These are phyloP conservation scores for Dendrobium chrysotoxum DNA, from an alignment of 106 monocot genomes.

Conservation along the genomic window DNA sequence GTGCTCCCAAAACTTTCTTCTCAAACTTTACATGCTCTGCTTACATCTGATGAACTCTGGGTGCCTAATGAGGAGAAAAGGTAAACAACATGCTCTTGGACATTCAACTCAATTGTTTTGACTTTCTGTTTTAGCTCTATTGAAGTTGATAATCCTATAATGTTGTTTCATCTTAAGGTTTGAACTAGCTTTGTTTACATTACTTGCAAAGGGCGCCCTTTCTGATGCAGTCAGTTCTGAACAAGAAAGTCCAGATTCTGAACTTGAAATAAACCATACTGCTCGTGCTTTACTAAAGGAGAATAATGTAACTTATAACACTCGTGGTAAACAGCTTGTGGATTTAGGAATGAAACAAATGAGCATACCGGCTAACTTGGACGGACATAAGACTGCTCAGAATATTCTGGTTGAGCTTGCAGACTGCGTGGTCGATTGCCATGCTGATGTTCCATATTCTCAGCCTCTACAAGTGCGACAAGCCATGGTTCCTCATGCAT, in stretches of 20 bases:
- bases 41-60: constrained; percentile 96
- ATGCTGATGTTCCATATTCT: constrained; percentile 29
- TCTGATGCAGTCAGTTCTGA: constrained; percentile 40
- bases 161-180: constrained; percentile 49
- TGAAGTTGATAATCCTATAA: not conserved
- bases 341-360: constrained; percentile 44
- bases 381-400: constrained; percentile 36
- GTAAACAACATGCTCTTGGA: constrained; percentile 22
- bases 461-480: constrained; percentile 15
- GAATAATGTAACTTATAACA: constrained; percentile 23
- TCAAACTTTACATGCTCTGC: constrained; percentile 84
- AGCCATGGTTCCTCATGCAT: constrained; percentile 12
- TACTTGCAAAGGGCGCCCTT: constrained; percentile 63
- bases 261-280: constrained; percentile 9
- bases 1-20: constrained; percentile 92
- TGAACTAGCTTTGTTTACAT: constrained; percentile 71
- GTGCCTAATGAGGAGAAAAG: constrained; percentile 96
- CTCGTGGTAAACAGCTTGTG: constrained; percentile 19
- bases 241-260: constrained; percentile 27
- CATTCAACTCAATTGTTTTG: not conserved
- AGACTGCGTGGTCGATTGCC: constrained; percentile 37
- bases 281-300: constrained; percentile 31
- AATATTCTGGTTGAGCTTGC: constrained; percentile 42
- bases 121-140: constrained; percentile 3
- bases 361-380: constrained; percentile 36